phyloP scores from a whole-genome alignment of 2,329 filamentous ascomycete species.

The Fusarium metavorans region DNA sequence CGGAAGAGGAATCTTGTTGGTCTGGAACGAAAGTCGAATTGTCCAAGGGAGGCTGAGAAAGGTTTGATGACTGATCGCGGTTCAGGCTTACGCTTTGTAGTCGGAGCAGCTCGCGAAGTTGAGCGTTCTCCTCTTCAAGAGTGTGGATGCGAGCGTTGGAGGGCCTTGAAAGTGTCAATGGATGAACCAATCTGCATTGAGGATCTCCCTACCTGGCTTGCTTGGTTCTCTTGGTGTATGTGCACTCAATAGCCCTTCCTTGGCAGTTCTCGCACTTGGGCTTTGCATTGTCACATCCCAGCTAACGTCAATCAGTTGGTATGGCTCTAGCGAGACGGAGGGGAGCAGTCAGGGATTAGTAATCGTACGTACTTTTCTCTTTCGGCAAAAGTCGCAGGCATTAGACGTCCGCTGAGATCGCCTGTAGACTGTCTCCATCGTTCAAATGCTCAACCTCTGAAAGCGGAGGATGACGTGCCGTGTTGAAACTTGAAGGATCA shows the following conservation, averaged over 20 bases:
- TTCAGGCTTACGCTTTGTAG: not conserved
- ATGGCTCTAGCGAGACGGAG: not conserved
- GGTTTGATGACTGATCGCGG: not conserved
- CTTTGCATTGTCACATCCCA: slow-evolving; percentile 37
- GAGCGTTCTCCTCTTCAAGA: slow-evolving; percentile 53
- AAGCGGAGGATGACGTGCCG: not conserved
- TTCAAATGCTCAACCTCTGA: not conserved
- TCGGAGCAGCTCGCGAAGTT: slow-evolving; percentile 47
- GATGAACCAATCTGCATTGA: rapidly evolving
- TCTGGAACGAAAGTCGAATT: not conserved
- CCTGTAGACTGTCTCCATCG: not conserved
- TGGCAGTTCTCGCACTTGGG: slow-evolving; percentile 35
- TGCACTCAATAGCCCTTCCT: slow-evolving; percentile 12
- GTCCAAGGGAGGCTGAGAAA: not conserved
- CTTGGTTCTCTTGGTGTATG: slow-evolving; percentile 20
- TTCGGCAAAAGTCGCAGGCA: slow-evolving; percentile 40
- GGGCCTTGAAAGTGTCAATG: not conserved
- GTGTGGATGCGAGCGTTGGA: slow-evolving; percentile 48
- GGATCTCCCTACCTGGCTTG: not conserved
- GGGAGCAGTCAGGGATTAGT: no score
- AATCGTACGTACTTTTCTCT: slow-evolving; percentile 25
- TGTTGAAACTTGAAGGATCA: not conserved
- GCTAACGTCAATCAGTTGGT: not conserved
- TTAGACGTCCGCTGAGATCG: not conserved
- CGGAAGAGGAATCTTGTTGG: not conserved